Evolutionary conservation across 129 eudicot genomes (phyloP), one percentile per base, ranked within the genome.

Genomic region (Logfia minima): DNA sequence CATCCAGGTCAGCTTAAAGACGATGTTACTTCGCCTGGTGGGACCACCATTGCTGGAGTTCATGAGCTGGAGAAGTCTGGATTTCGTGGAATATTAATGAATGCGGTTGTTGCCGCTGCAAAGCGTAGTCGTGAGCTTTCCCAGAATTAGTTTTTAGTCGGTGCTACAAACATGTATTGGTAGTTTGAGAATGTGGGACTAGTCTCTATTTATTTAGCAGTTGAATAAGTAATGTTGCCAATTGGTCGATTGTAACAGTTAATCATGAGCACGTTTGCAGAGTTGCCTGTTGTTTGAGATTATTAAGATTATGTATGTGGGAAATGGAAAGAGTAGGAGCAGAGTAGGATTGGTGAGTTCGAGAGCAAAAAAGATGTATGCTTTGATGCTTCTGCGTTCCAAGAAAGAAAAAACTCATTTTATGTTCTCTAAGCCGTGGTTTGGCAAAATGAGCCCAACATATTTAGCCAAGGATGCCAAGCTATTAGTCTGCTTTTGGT

Each of bases 1-100:
- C 97, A 94, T 82, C 99, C 99, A 52, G 99, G 92, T 66, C 99
- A 91, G 89, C 96, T 95, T 53, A 95, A 95, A 85, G 99, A 94
- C 29, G 99, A 94, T 26, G 99, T 95, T 45, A 87, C 99, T 66
- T 95, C 97, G 23, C 99, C 99, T 14, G 97, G 96, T 53, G 99
- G 97, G 59, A 95, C 99, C 66, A 95, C 97, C 67, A 95, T 95
- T 66, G 96, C 96, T 2, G 99, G 99, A 51, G 83, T 95, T 71
- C 97, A 95, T 35, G 97, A 95, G 79, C 68, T 95, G 65, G 97
- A 95, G 82, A 95, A 91, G 81, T 87, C 90, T 18, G 99, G 97
- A 23, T 88, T 95, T 78, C 96, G 97, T 71, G 97, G 97, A 21
- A 88, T 83, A 63, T 69, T 91, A 79, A 95, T 95, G 93, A 95